Conservation (phyloP, 2,329 filamentous ascomycete species). For the Drechslerella dactyloides region DNA sequence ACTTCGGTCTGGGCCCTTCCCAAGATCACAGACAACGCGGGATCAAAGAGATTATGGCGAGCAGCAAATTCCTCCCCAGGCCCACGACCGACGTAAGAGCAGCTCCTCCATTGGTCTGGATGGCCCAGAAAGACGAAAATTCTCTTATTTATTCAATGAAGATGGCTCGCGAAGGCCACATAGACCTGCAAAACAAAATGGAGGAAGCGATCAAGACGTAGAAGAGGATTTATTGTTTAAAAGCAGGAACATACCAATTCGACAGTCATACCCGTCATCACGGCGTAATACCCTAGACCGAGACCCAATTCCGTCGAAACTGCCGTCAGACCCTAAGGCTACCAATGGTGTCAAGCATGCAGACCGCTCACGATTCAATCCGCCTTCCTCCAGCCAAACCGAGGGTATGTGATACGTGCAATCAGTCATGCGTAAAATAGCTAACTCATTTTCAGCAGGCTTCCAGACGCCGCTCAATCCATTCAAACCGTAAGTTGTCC, state of each 20-base stretch:
- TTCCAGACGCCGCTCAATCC: constrained; percentile 17
- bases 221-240: constrained; percentile 30
- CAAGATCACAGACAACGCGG: constrained; percentile 17
- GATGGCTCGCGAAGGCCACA: constrained; percentile 37
- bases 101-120: constrained; percentile 23
- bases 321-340: constrained; percentile 3
- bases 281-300: constrained; percentile 37
- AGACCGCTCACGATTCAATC: constrained; percentile 28
- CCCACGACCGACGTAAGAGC: constrained; percentile 32
- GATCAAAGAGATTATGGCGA: constrained; percentile 26
- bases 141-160: constrained; percentile 46
- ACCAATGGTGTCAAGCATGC: constrained; percentile 12
- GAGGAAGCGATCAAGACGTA: constrained; percentile 35
- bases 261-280: constrained; percentile 41
- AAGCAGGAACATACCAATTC: constrained; percentile 17
- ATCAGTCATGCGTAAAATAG: not conserved
- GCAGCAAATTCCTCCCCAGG: constrained; percentile 7
- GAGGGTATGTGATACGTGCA: constrained; percentile 18
- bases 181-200: constrained; percentile 22
- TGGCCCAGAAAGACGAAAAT: constrained; percentile 37
- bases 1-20: constrained; percentile 15
- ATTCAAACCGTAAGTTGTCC: constrained; percentile 33
- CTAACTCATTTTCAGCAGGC: constrained; percentile 6
- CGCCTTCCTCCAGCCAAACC: constrained; percentile 14
- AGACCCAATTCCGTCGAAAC: constrained; percentile 12